These are phyloP conservation scores for Dalbergia cochinchinensis DNA, from an alignment of 306 rosid genomes.

Conservation along the genomic window DNA sequence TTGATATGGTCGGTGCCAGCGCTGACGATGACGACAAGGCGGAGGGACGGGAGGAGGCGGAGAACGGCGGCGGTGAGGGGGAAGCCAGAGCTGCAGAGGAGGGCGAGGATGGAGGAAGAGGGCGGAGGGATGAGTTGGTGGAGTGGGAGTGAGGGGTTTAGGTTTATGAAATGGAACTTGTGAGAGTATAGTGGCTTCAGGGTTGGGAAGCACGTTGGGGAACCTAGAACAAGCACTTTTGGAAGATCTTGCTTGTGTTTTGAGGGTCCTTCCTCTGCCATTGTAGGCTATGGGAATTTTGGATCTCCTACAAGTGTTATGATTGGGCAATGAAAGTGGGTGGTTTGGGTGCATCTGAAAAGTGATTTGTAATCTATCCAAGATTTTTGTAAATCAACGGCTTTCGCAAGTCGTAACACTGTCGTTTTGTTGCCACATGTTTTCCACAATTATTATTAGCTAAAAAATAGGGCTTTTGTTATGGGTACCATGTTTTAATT, in stretches of 20 bases:
- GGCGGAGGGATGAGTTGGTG: constrained; percentile 38
- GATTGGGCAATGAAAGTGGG: neutral
- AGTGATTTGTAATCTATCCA: no score
- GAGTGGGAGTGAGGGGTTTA: constrained; percentile 30
- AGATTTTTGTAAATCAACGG: no score
- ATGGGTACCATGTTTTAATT: no score
- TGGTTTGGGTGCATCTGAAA: no score
- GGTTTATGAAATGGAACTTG: constrained; percentile 48
- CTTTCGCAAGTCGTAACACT: no score
- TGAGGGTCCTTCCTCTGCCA: neutral
- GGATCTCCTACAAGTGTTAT: neutral
- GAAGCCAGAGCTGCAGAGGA: constrained; percentile 25
- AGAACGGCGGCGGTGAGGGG: constrained; percentile 35
- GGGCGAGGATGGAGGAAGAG: constrained; percentile 45
- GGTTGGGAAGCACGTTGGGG: constrained; percentile 11
- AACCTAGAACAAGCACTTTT: constrained; percentile 48
- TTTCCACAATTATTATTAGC: no score
- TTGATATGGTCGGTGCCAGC: constrained; percentile 60
- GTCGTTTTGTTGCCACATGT: no score
- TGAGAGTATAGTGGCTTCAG: constrained; percentile 41
- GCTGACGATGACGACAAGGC: constrained; percentile 49
- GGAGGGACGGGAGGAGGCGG: constrained; percentile 51
- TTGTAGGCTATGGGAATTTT: neutral
- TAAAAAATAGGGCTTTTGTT: no score
- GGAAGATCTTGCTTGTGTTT: constrained; percentile 8